Conservation (phyloP, 2,329 filamentous ascomycete genomes). For the Geosmithia morbida region DNA sequence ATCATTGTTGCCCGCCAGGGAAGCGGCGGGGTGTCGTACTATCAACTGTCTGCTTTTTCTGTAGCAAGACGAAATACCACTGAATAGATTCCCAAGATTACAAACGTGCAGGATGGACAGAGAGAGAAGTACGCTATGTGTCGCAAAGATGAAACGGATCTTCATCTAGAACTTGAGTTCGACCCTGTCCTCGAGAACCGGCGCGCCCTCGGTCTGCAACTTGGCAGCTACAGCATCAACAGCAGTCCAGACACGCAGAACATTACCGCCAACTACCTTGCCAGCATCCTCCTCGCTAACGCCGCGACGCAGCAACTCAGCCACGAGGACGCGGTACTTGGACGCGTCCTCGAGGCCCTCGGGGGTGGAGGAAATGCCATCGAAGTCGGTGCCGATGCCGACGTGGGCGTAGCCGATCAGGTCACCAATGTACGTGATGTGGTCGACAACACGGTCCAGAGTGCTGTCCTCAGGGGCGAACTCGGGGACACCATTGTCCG, state of each 20-base stretch:
- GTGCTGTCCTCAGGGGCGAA: slow-evolving; percentile 56
- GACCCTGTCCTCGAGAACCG: slow-evolving; percentile 33
- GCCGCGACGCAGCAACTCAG: slow-evolving; percentile 57
- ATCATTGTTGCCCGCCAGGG: not conserved
- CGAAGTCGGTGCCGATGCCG: slow-evolving; percentile 80
- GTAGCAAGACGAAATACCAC: not conserved
- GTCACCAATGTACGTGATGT: slow-evolving; percentile 71
- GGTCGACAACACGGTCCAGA: slow-evolving; percentile 61
- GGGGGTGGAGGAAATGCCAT: slow-evolving; percentile 56
- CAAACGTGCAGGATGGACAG: slow-evolving; percentile 2
- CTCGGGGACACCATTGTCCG: slow-evolving; percentile 51
- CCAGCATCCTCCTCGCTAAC: slow-evolving; percentile 59
- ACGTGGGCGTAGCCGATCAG: slow-evolving; percentile 79
- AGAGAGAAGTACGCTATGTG: not conserved
- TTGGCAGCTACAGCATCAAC: slow-evolving; percentile 57
- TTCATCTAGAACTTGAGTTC: not conserved
- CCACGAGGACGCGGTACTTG: slow-evolving; percentile 67
- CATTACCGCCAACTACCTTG: slow-evolving; percentile 66
- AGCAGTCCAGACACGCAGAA: slow-evolving; percentile 72
- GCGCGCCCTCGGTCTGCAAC: slow-evolving; percentile 44
- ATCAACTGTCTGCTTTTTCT: not conserved
- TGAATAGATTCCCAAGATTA: not conserved
- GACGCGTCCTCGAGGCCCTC: slow-evolving; percentile 71
- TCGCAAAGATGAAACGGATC: slow-evolving; percentile 8
- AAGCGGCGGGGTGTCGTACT: not conserved